Evolutionary conservation across 169 alveolate genomes (phyloP).

Genomic region (Eimeria necatrix): DNA sequence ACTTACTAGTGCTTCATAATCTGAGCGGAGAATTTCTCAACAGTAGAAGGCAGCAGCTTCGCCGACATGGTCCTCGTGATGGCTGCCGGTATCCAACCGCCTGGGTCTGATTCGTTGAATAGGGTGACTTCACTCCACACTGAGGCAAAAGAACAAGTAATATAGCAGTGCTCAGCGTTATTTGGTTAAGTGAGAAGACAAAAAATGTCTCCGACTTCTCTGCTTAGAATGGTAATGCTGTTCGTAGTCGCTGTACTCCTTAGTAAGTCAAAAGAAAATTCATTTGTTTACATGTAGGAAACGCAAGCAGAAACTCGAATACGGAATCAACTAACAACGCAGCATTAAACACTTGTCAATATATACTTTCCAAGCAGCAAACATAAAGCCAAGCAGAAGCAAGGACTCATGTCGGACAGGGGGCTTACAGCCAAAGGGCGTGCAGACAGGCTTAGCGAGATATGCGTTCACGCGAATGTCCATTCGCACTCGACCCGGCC

Average conservation of each 20-base stretch:
- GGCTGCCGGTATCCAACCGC: constrained; percentile 87
- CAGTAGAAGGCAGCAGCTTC: constrained; percentile 85
- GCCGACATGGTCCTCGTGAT: constrained; percentile 83
- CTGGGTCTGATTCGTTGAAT: constrained; percentile 85
- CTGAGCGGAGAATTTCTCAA: constrained; percentile 76
- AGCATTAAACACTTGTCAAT: no score
- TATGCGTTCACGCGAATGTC: constrained; percentile 85
- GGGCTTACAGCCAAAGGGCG: constrained; percentile 85
- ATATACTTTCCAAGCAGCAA: no score
- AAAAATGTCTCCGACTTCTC: no score
- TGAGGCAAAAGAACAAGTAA: neutral
- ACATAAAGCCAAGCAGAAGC: no score
- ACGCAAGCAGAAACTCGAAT: no score
- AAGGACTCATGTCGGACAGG: no score
- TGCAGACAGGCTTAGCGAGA: constrained; percentile 85
- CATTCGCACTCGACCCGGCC: constrained; percentile 79
- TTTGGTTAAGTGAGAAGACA: no score
- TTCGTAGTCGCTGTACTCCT: no score
- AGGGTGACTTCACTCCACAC: constrained; percentile 85
- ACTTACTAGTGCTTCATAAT: constrained; percentile 85
- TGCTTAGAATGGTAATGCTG: no score
- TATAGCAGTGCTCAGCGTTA: neutral
- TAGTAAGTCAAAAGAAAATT: neutral
- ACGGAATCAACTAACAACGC: no score
- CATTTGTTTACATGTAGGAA: neutral